Evolutionary conservation across 495 filamentous ascomycete species (phyloP).

Genomic region (Aspergillus bridgeri): DNA sequence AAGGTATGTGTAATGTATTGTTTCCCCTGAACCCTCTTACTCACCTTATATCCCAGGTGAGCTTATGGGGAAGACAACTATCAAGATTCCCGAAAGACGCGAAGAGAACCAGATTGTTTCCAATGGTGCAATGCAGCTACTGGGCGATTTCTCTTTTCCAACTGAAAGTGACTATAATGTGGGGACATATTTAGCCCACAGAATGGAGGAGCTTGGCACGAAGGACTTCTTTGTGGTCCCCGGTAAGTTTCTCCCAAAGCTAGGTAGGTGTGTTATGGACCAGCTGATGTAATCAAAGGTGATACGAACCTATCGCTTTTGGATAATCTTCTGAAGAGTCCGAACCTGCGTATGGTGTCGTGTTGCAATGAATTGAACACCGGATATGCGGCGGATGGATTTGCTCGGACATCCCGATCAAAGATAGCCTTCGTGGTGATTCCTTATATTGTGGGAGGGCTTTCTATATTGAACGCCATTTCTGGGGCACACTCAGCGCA

Average conservation of each 20-base stretch:
- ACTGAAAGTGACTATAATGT: neutral
- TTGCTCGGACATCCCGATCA: slow-evolving; percentile 55
- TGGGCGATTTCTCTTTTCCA: too few species aligned
- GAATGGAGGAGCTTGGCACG: slow-evolving; percentile 11
- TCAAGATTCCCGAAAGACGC: neutral
- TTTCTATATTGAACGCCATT: slow-evolving; percentile 66
- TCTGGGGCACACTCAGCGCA: slow-evolving; percentile 68
- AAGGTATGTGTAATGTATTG: neutral
- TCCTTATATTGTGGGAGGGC: slow-evolving; percentile 72
- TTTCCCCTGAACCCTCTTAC: neutral
- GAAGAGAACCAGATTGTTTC: neutral
- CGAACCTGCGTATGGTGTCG: slow-evolving; percentile 64
- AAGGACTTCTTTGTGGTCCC: slow-evolving; percentile 13
- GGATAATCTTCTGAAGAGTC: slow-evolving; percentile 55
- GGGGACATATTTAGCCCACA: slow-evolving; percentile 3
- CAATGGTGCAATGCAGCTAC: too few species aligned
- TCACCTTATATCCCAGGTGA: neutral
- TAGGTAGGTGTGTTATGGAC: too few species aligned
- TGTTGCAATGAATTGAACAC: slow-evolving; percentile 76
- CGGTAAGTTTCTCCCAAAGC: slow-evolving; percentile 1
- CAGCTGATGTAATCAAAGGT: slow-evolving; percentile 28
- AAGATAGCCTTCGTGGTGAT: slow-evolving; percentile 68
- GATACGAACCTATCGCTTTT: slow-evolving; percentile 69
- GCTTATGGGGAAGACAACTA: neutral
- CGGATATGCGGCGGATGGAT: slow-evolving; percentile 75